Evolutionary conservation across 345 rosid genomes (phyloP).

Genomic region (Gossypium longicalyx): DNA sequence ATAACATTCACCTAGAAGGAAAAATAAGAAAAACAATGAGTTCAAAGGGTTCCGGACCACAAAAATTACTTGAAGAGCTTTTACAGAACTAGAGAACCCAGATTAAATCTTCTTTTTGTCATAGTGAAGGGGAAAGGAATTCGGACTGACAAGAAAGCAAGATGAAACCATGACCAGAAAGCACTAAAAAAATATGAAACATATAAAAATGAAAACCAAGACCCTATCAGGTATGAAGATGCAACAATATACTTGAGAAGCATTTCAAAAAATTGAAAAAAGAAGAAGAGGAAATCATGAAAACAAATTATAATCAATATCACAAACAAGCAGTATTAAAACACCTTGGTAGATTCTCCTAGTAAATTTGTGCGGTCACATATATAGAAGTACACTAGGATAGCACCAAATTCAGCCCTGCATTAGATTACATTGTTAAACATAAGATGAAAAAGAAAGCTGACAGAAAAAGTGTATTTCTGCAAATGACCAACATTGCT

Average conservation of each 20-base stretch:
- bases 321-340: conserved; percentile 9
- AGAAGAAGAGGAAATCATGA: not conserved
- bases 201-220: not conserved
- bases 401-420: conserved; percentile 84
- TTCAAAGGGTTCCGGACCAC: not conserved
- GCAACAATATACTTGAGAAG: not conserved
- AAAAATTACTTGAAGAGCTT: not conserved
- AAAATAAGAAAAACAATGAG: not conserved
- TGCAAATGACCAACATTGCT: conserved; percentile 62
- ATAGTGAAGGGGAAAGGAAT: not conserved
- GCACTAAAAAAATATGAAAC: not conserved
- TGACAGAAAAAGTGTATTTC: not conserved
- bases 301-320: not conserved
- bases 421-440: conserved; percentile 21
- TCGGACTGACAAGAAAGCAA: not conserved
- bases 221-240: not conserved
- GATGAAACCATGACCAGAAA: not conserved
- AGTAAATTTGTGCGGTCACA: conserved; percentile 77
- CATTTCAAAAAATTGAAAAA: not conserved
- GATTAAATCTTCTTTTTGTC: too few species aligned
- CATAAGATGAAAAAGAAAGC: conserved; percentile 1
- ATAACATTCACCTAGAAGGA: not conserved
- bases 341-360: conserved; percentile 81
- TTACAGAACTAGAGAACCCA: not conserved
- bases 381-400: conserved; percentile 68